Evolutionary conservation across 2,329 filamentous ascomycete species (phyloP), one percentile per base, ranked within the genome.

Genomic region (Cytospora mali): DNA sequence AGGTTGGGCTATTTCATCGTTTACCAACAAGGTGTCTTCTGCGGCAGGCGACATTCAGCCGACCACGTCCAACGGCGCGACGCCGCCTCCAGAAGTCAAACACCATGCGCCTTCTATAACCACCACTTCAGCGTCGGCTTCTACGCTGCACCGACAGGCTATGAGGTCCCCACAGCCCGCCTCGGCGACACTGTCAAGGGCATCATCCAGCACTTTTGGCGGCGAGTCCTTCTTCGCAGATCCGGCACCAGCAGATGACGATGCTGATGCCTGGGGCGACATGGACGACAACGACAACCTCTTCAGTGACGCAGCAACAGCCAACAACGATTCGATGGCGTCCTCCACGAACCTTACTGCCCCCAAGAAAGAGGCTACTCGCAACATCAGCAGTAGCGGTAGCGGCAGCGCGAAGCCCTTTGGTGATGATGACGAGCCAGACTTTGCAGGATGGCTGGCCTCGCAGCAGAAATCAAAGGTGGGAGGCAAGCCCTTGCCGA

Each of bases 1-100:
- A 1, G 95, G 95, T 14, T 99, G 95, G 95, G 95, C 95, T 1
- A 97, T 99, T 60, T 98, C 95, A 0, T 97, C 93, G 1, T 99
- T 99, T 73, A 98, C 95, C 2, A 98, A 98, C 76, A 97, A 97
- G 71, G 75, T 98, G 14, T 88, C 92, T 1, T 78, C 90, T 0
- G 93, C 92, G 0, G 90, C 90, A 10, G 95, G 95, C 21, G 90
- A 97, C 62, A 99, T 99, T 66, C 83, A 94, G 71, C 78, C 86
- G 1, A 73, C 82, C 21, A 76, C 61, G 11, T 42, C 80, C 58
- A 81, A 82, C 64, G 78, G 77, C 39, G 73, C 76, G 2, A 71
- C 79, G 3, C 71, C 76, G 0, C 75, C 74, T 31, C 74, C 75
- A 59, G 69, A 75, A 62, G 46, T 71, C 67, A 70, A 74, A 74